Percentiles rank a stretch among this genome's conserved stretches.
Conservation (phyloP, 208 protist genomes). For the Eutreptiella sp. region DNA sequence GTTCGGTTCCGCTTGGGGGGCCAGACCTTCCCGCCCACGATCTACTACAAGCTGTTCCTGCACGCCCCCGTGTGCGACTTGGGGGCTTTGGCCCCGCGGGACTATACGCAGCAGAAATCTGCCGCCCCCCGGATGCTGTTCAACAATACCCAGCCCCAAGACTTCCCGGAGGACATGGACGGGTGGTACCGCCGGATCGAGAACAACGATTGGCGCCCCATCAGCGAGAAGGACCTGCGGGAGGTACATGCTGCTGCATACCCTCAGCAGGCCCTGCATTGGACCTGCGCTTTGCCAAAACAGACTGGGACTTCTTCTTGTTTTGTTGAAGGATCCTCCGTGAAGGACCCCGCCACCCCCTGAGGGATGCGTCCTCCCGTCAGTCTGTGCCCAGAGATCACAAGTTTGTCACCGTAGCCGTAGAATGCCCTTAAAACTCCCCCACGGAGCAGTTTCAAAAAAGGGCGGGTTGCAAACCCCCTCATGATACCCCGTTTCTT, state of each 20-base stretch:
- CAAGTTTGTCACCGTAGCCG: no score
- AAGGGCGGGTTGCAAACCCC: no score
- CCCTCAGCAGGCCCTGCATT: not conserved
- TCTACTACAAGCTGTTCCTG: constrained; percentile 49
- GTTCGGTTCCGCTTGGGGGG: constrained; percentile 45
- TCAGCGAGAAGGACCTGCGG: not conserved
- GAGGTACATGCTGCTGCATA: constrained; percentile 1
- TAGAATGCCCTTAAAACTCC: no score
- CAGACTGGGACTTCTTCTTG: no score
- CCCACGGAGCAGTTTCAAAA: no score
- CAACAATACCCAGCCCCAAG: not conserved
- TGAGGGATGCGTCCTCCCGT: no score
- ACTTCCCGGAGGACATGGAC: not conserved
- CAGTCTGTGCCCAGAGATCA: no score
- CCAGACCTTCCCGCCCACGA: constrained; percentile 37
- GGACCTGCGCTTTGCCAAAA: not conserved
- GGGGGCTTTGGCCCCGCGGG: constrained; percentile 38
- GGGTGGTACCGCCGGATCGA: constrained; percentile 35
- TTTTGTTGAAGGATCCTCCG: no score
- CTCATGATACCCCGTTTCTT: no score
- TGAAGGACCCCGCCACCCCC: no score
- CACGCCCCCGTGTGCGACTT: constrained; percentile 39
- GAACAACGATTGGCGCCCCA: constrained; percentile 37
- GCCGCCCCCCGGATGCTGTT: not conserved
- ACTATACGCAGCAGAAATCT: constrained; percentile 34